Evolutionary conservation across 176 grass and related monocot genomes (phyloP).

Genomic region (Cymbopogon citratus): DNA sequence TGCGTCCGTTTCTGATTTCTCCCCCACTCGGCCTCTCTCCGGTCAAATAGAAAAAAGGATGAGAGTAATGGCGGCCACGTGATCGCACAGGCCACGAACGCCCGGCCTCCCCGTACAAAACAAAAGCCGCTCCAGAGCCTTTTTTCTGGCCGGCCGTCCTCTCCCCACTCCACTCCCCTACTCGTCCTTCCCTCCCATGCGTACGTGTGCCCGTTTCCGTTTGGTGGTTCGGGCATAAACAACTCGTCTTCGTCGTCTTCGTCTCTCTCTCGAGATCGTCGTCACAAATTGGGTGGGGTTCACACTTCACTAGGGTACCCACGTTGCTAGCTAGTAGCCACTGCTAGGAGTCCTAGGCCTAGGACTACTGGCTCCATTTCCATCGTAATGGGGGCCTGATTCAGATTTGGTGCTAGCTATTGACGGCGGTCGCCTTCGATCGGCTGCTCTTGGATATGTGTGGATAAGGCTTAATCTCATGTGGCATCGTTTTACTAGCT

Average conservation of each 20-base stretch:
- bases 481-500: background rate
- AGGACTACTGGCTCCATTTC: background rate
- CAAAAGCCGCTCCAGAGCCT: background rate
- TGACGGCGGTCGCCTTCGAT: background rate
- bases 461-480: constrained; percentile 22
- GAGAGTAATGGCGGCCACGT: constrained; percentile 45
- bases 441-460: background rate
- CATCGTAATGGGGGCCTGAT: constrained; percentile 18
- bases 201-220: constrained; percentile 11
- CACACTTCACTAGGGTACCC: background rate
- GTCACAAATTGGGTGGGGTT: background rate
- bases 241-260: background rate
- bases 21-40: background rate
- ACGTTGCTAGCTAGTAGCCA: background rate
- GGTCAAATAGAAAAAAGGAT: background rate
- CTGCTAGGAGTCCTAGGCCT: too few species aligned
- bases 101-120: constrained; percentile 13
- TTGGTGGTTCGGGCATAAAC: background rate
- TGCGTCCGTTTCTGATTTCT: background rate
- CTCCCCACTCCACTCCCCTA: background rate
- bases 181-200: background rate
- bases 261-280: constrained; percentile 9
- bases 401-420: background rate
- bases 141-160: background rate
- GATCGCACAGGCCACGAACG: constrained; percentile 30